These are phyloP conservation scores for Aureobasidium sp. DNA, from an alignment of 2,329 filamentous ascomycete genomes.

Conservation along the genomic window DNA sequence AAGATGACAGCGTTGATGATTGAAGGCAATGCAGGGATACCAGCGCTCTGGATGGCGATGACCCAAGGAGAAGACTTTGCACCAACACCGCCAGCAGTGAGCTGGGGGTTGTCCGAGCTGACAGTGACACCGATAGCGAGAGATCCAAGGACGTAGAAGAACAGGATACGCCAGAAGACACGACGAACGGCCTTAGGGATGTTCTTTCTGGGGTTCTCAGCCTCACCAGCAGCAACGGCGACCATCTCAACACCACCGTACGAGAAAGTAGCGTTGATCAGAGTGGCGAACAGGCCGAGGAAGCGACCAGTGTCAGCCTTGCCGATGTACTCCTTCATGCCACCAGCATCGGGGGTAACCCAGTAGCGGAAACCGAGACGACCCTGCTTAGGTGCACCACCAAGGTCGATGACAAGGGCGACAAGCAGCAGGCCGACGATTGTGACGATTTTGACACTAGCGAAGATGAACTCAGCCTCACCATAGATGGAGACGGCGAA, in stretches of 20 bases:
- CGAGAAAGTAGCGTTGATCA: conserved; percentile 41
- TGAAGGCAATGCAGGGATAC: conserved; percentile 57
- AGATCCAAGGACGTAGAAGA: conserved; percentile 50
- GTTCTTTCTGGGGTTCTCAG: conserved; percentile 41
- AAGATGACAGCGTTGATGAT: conserved; percentile 72
- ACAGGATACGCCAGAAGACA: conserved; percentile 46
- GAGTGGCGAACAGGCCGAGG: conserved; percentile 48
- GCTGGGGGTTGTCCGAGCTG: conserved; percentile 42
- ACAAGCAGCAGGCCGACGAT: conserved; percentile 34
- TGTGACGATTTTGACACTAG: conserved; percentile 41
- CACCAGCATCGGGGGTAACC: conserved; percentile 21
- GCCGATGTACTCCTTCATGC: conserved; percentile 50
- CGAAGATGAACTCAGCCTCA: conserved; percentile 46
- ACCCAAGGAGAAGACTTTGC: conserved; percentile 49
- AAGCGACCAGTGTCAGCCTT: conserved; percentile 52
- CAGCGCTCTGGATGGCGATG: conserved; percentile 59
- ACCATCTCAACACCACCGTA: conserved; percentile 47
- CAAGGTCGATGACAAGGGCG: conserved; percentile 51
- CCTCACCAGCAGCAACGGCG: conserved; percentile 48
- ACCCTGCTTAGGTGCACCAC: conserved; percentile 49
- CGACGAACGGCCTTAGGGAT: conserved; percentile 48
- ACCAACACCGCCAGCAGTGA: conserved; percentile 38
- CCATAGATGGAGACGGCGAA: conserved; percentile 43
- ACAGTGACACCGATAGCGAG: conserved; percentile 53
- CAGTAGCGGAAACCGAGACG: conserved; percentile 61